Evolutionary conservation across 192 early-diverging fungal species (phyloP), one percentile per base, ranked within the genome.

Genomic region (Funneliformis geosporum): DNA sequence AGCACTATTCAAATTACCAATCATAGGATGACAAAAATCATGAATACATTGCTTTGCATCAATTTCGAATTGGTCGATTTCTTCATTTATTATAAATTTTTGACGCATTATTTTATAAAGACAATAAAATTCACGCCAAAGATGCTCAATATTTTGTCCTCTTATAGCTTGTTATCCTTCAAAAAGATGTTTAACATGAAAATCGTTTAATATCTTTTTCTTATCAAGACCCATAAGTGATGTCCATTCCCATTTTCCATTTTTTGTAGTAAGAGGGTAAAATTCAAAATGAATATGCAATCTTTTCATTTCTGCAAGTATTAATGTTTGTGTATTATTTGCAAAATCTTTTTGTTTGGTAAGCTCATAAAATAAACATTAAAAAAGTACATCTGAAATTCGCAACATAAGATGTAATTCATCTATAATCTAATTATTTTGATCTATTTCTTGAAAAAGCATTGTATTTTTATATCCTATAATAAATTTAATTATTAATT

Each of bases 321-420:
- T 23, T 6, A 18, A 12, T 38, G 8, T 23, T 46, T 2, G 21
- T 46, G 21, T 71, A n/a, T 44, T 25, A 46, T 71, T 61, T 25
- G 5, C 69, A 71, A 71, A 71, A 23, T 27, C 9, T 8, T 16
- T 27, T 46, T 9, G 16, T n/a, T 71, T 38, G 9, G 23, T 27
- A 39, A 71, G 43, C 5, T 44, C 42, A 7, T 39, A 62, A 64
- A 65, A 67, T 23, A 47, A 40, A 60, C 5, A 47, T 73, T 28
- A 12, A 25, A 80, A 28, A 47, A 74, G 59, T 74, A 74, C 28
- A 74, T 74, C 33, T 39, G 16, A 16, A 60, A 74, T 74, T 59
- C 55, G 8, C 25, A 74, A 38, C 33, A 74, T 60, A 33, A 74
- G 14, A 39, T 74, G 18, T 12, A 74, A 38, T 23, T 74, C 33